Conservation (phyloP, 371 early-diverging fungal species). For the Saksenaea oblongispora region DNA sequence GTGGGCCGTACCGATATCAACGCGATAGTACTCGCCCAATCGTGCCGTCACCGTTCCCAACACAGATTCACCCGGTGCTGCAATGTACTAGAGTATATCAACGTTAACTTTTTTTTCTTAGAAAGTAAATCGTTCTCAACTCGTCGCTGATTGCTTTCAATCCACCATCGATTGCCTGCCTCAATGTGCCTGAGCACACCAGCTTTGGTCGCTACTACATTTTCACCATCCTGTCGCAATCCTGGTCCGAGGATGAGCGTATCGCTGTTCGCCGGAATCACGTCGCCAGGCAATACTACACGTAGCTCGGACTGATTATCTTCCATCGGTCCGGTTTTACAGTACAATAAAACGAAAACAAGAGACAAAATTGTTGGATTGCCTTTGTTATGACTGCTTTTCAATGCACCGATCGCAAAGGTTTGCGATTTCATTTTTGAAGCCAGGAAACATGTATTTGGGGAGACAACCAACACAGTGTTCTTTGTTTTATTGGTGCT, state of each 20-base stretch:
- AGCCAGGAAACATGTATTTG: no score
- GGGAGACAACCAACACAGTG: no score
- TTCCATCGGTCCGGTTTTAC: constrained; percentile 16
- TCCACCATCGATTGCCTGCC: constrained; percentile 72
- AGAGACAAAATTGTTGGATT: neutral
- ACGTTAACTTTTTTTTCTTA: neutral
- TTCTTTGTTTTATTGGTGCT: no score
- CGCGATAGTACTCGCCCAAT: constrained; percentile 78
- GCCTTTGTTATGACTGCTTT: neutral
- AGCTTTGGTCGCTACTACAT: constrained; percentile 70
- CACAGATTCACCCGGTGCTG: constrained; percentile 85
- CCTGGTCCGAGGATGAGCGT: constrained; percentile 79
- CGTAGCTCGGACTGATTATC: constrained; percentile 24
- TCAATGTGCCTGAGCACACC: constrained; percentile 67
- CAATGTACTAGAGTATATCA: constrained; percentile 71
- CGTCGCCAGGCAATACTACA: constrained; percentile 72
- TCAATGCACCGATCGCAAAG: no score
- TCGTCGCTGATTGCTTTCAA: constrained; percentile 79
- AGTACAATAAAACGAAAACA: constrained; percentile 6
- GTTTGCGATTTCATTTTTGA: no score
- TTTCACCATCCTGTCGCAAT: constrained; percentile 64
- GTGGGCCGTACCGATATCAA: constrained; percentile 94
- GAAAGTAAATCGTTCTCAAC: constrained; percentile 41
- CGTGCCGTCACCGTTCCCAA: constrained; percentile 77
- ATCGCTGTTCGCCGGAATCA: constrained; percentile 28